phyloP scores from a whole-genome alignment of 2,329 filamentous ascomycete species.

The Arachnopeziza araneosa region DNA sequence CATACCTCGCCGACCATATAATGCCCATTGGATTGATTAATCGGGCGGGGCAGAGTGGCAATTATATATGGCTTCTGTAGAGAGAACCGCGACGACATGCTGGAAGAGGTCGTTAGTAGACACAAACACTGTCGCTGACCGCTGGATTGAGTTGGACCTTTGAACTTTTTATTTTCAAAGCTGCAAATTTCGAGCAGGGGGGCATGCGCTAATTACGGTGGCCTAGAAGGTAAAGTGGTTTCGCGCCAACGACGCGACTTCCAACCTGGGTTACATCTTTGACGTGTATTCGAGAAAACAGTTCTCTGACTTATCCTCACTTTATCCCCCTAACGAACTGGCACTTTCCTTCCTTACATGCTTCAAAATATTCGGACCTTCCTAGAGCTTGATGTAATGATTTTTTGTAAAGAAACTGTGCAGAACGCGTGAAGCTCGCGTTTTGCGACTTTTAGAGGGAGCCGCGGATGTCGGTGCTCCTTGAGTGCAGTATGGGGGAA shows the following conservation, averaged over 20 bases:
- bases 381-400: background rate
- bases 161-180: background rate
- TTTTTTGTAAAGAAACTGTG: background rate
- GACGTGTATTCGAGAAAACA: background rate
- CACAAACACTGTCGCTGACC: conserved; percentile 3
- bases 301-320: background rate
- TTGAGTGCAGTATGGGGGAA: conserved; percentile 26
- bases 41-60: conserved; percentile 51
- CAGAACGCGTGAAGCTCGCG: conserved; percentile 26
- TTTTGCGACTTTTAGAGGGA: conserved; percentile 2
- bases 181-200: conserved; percentile 6
- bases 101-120: background rate
- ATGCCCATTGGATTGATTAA: conserved; percentile 45
- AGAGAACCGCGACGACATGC: conserved; percentile 45
- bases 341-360: background rate
- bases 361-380: background rate
- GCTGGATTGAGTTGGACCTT: background rate
- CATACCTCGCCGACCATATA: conserved; percentile 57
- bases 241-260: conserved; percentile 10
- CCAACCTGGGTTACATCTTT: background rate
- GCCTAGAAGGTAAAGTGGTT: conserved; percentile 4
- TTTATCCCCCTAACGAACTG: background rate
- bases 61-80: conserved; percentile 61
- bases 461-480: conserved; percentile 26
- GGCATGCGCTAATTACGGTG: conserved; percentile 16